A percentile compares a stretch with the other conserved stretches of the same genome.
phyloP scores from a whole-genome alignment of 1,284 basidiomycete species.

The Cerioporus squamosus region DNA sequence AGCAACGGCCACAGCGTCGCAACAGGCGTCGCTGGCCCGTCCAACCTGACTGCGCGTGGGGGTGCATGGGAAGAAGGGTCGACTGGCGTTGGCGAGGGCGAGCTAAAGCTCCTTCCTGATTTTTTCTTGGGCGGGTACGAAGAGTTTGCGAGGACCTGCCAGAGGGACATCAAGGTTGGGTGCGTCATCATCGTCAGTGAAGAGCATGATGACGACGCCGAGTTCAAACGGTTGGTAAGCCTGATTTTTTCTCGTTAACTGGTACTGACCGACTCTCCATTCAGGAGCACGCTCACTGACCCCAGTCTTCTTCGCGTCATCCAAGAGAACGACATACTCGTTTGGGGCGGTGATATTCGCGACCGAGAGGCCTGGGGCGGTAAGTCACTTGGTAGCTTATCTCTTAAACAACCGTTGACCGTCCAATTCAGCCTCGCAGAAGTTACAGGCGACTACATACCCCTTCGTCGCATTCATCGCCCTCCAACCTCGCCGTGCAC shows the following conservation, averaged over 20 bases:
- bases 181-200: constrained; percentile 87
- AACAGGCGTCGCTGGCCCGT: constrained; percentile 47
- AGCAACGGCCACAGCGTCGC: constrained; percentile 18
- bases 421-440: constrained; percentile 68
- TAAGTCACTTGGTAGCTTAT: constrained; percentile 38
- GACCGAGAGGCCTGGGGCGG: constrained; percentile 86
- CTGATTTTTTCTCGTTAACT: background rate
- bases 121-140: constrained; percentile 88
- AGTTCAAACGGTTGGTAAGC: constrained; percentile 77
- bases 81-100: constrained; percentile 22
- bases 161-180: constrained; percentile 75
- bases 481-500: constrained; percentile 71
- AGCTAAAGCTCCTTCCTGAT: constrained; percentile 69
- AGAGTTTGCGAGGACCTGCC: constrained; percentile 69
- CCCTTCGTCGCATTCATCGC: constrained; percentile 92
- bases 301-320: constrained; percentile 67
- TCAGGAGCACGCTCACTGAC: constrained; percentile 79
- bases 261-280: background rate
- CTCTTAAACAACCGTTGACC: background rate
- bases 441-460: constrained; percentile 88
- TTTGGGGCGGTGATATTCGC: constrained; percentile 87
- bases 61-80: constrained; percentile 26
- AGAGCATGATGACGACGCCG: constrained; percentile 88
- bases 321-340: constrained; percentile 71
- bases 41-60: constrained; percentile 36